Conservation (phyloP, 2,329 filamentous ascomycete species). For the Aspergillus luchuensis region DNA sequence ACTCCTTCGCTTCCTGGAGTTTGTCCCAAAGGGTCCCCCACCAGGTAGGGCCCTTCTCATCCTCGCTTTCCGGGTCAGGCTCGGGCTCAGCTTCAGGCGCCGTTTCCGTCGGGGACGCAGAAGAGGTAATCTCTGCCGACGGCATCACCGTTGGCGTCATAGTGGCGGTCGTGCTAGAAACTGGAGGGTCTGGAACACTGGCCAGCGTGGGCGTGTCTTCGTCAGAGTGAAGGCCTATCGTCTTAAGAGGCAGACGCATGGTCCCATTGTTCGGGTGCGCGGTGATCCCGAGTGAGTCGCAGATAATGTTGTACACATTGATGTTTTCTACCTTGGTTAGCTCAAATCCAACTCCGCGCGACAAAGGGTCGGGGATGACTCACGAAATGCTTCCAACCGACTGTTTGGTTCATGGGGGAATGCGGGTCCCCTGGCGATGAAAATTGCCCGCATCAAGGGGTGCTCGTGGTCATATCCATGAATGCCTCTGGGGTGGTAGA, state of each 20-base stretch:
- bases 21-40: conserved; percentile 39
- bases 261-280: conserved; percentile 87
- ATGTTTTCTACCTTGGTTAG: conserved; percentile 69
- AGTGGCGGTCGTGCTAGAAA: conserved; percentile 10
- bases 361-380: conserved; percentile 38
- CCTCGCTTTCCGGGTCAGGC: conserved; percentile 21
- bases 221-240: conserved; percentile 50
- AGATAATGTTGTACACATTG: conserved; percentile 92
- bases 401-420: conserved; percentile 86
- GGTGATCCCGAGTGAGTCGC: conserved; percentile 75
- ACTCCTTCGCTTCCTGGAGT: conserved; percentile 39
- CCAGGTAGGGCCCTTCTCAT: conserved; percentile 30
- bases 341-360: not conserved
- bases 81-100: not conserved
- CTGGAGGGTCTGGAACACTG: conserved; percentile 37
- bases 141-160: conserved; percentile 1
- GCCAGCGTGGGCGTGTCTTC: conserved; percentile 34
- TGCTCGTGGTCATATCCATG: conserved; percentile 96
- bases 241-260: conserved; percentile 54
- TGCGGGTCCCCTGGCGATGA: conserved; percentile 85
- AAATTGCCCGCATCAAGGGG: conserved; percentile 94
- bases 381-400: conserved; percentile 78
- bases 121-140: not conserved
- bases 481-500: conserved; percentile 79
- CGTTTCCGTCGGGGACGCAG: not conserved